phyloP scores from a whole-genome alignment of 176 grass and related monocot species.

The Oryza nivara region DNA sequence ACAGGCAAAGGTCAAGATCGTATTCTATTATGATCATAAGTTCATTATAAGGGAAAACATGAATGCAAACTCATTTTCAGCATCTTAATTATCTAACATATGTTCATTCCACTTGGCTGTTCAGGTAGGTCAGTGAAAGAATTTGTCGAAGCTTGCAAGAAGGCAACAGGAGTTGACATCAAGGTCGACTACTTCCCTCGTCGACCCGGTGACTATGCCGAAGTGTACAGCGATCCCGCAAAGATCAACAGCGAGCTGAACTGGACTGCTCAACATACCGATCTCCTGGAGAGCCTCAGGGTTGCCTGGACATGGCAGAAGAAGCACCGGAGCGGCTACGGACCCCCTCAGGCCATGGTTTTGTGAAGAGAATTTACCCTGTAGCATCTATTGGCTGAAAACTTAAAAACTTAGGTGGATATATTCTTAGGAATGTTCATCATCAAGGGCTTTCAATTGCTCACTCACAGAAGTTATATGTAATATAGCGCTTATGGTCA shows the following conservation, averaged over 20 bases:
- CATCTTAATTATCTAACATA: slow-evolving; percentile 1
- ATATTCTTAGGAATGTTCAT: slow-evolving; percentile 45
- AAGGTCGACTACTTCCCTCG: slow-evolving; percentile 79
- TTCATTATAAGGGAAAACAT: background rate
- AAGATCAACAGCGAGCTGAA: slow-evolving; percentile 81
- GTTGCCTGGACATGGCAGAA: slow-evolving; percentile 91
- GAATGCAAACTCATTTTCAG: background rate
- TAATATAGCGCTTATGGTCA: slow-evolving; percentile 38
- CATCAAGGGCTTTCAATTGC: slow-evolving; percentile 36
- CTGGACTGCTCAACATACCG: slow-evolving; percentile 77
- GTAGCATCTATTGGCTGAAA: slow-evolving; percentile 25
- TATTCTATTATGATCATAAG: background rate
- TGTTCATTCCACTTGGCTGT: background rate
- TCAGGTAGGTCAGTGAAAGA: slow-evolving; percentile 90
- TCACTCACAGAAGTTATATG: slow-evolving; percentile 44
- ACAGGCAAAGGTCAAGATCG: slow-evolving; percentile 79
- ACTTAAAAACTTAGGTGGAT: slow-evolving; percentile 44
- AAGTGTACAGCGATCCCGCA: slow-evolving; percentile 79
- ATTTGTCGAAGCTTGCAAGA: slow-evolving; percentile 93
- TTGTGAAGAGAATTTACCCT: slow-evolving; percentile 40
- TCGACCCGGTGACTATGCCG: slow-evolving; percentile 81
- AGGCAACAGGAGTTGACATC: slow-evolving; percentile 74
- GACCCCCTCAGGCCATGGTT: slow-evolving; percentile 51
- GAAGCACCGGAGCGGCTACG: slow-evolving; percentile 67
- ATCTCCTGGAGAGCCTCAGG: slow-evolving; percentile 75